Base-by-base conservation (phyloP, 176 grass and related monocot species). In the Zoysia pacifica region DNA sequence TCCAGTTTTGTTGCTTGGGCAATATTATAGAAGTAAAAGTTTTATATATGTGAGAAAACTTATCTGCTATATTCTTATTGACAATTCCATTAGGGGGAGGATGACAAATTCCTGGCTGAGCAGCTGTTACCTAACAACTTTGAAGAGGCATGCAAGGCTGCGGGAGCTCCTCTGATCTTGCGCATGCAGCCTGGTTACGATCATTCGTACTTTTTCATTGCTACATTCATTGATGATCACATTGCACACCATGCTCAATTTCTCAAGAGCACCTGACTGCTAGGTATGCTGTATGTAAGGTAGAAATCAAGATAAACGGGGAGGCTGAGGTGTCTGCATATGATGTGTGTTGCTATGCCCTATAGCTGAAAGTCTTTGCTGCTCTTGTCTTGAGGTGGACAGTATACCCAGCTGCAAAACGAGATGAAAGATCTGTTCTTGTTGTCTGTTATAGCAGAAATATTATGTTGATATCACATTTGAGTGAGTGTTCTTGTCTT, bases 191-290 rank as follows among this genome's bases (percentile, higher is more conserved):
- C 93, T 11, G 93, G 90, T 54, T 99, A 99, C 6, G 97, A 99
- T 80, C 97, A 99, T 73, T 99, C 96, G 5, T 99, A 91, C 65
- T 95, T 65, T 42, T 99, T 95, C 82, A 91, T 99, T n/a, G 81
- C 88, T 7, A 95, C 90, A 39, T 99, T 99, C 69, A 44, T 99
- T 2, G 92, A 93, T 11, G 92, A 93, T 62, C 93, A 99, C 84
- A 99, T 99, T 62, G 83, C 86, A 2, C 90, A 91, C 84, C 96
- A 99, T 64, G 93, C 96, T 6, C 69, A 86, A 74, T 86, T 84
- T 80, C 96, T 99, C 45, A 91, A 82, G 80, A 86, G 48, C 2
- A 9, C 16, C 35, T 92, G 79, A 84, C 52, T 60, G 28, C 0
- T 1, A 16, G 42, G 61, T 35, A 62, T 0, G 61, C 2, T 82